A percentile compares a stretch with the other conserved stretches of the same genome.
These are phyloP conservation scores for Penicillium brevicompactum DNA, from an alignment of 2,329 filamentous ascomycete genomes.

Conservation along the genomic window DNA sequence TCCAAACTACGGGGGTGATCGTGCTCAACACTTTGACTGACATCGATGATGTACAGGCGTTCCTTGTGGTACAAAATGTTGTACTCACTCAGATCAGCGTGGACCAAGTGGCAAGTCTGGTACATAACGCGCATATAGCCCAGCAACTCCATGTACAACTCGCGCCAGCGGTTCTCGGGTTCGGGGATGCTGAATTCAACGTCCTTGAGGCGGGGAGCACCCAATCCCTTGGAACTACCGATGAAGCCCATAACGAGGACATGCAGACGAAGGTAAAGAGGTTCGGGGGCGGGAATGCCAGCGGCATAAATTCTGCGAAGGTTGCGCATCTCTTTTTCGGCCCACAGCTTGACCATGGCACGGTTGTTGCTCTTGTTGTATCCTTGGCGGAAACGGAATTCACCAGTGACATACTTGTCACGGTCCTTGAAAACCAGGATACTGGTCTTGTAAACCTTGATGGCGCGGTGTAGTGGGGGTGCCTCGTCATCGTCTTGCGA, in stretches of 20 bases:
- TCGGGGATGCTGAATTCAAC: conserved; percentile 72
- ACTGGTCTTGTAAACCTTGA: conserved; percentile 99
- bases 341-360: conserved; percentile 98
- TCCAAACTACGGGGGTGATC: conserved; percentile 91
- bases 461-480: conserved; percentile 70
- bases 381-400: conserved; percentile 86
- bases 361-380: conserved; percentile 94
- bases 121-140: conserved; percentile 92
- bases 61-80: conserved; percentile 88
- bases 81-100: conserved; percentile 97
- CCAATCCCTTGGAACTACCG: conserved; percentile 81
- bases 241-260: conserved; percentile 95
- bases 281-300: conserved; percentile 88
- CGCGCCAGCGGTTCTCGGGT: conserved; percentile 70
- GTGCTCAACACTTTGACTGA: conserved; percentile 95
- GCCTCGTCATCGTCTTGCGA: conserved; percentile 56
- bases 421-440: conserved; percentile 98
- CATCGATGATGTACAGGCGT: conserved; percentile 90
- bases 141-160: conserved; percentile 79
- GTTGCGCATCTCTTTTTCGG: conserved; percentile 97
- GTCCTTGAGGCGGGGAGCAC: conserved; percentile 86
- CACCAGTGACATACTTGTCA: conserved; percentile 92
- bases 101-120: conserved; percentile 86
- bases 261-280: conserved; percentile 85
- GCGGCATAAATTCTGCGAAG: conserved; percentile 79